phyloP scores from a whole-genome alignment of 805 yeast species.

The Metschnikowia cubensis region DNA sequence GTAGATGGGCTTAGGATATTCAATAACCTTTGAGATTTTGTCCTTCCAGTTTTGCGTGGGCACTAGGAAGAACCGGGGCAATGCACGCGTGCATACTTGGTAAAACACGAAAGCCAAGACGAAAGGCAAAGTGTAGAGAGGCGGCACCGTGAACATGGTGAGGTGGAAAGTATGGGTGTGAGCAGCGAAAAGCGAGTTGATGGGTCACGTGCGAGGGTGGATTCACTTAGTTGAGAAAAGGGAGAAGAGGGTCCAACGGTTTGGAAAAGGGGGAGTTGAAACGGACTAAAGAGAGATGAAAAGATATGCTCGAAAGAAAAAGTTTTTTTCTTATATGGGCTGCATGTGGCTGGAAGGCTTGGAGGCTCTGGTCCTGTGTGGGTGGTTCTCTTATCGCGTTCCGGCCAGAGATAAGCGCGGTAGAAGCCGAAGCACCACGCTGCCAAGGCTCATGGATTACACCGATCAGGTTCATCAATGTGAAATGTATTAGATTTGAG shows the following conservation, averaged over 20 bases:
- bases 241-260: no score
- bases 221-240: background rate
- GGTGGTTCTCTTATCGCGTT: background rate
- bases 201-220: background rate
- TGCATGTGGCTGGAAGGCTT: background rate
- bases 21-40: conserved; percentile 29
- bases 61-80: conserved; percentile 34
- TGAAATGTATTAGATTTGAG: no score
- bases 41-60: conserved; percentile 39
- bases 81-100: conserved; percentile 20
- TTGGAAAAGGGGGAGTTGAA: no score
- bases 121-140: conserved; percentile 9
- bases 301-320: no score
- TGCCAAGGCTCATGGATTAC: no score
- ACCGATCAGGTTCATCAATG: no score
- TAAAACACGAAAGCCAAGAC: conserved; percentile 14
- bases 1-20: conserved; percentile 33
- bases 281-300: no score
- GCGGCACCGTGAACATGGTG: conserved; percentile 1
- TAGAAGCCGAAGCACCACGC: conserved; percentile 1
- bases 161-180: background rate
- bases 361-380: background rate
- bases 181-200: background rate
- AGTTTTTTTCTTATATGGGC: no score
- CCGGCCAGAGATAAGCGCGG: background rate